Conservation (phyloP, 176 grass and related monocot species). For the Stipa capillata region DNA sequence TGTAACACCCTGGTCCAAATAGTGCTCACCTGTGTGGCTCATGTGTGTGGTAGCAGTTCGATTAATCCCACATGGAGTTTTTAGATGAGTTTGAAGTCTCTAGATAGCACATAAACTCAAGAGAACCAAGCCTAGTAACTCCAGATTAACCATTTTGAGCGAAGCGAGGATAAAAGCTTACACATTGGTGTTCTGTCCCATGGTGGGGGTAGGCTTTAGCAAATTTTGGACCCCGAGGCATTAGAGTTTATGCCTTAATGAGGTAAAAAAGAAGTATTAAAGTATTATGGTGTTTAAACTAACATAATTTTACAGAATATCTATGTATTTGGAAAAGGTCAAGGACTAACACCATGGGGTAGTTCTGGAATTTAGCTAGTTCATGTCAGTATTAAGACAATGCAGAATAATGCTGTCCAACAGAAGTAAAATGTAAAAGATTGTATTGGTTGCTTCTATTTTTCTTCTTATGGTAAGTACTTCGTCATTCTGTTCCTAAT, state of each 20-base stretch:
- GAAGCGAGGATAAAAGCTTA: background rate
- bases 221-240: background rate
- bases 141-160: background rate
- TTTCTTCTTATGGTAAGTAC: background rate
- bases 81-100: background rate
- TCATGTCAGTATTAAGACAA: too few species aligned
- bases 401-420: background rate
- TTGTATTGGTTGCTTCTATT: background rate
- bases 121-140: background rate
- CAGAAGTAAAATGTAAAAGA: background rate
- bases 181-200: background rate
- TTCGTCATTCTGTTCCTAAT: background rate
- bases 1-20: background rate
- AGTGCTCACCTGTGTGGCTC: too few species aligned
- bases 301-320: background rate
- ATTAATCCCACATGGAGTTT: background rate
- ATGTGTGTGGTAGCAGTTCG: background rate
- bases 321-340: background rate
- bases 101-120: background rate
- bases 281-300: background rate
- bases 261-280: too few species aligned
- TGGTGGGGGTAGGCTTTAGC: background rate
- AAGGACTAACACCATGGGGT: background rate
- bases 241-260: background rate
- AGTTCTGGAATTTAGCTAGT: too few species aligned